Base-by-base conservation (phyloP, 768 basidiomycete genomes). In the Kwoniella bestiolae region DNA sequence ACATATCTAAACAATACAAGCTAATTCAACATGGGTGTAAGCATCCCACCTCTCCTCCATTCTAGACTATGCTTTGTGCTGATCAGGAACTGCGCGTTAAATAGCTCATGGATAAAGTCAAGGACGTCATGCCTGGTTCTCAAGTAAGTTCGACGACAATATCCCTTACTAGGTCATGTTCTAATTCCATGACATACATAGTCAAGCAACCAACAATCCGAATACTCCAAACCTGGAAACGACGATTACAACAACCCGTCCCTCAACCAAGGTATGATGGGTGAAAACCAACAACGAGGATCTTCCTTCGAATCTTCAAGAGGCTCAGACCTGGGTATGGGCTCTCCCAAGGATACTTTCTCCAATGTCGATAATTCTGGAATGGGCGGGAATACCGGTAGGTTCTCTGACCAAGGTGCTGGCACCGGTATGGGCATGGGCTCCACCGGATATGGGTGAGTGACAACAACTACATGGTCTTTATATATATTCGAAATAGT, bases 261-360 rank as follows among this genome's bases (percentile, higher is more conserved):
- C 11, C n/a, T 8, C 14, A 52, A 26, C 31, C 52, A 55, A 55
- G 52, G 52, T 34, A 55, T 34, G 32, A 29, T 28, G 8, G 52
- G 52, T n/a, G 26, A 51, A 14, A 14, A 51, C 26, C 12, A 7
- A 1, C 21, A 51, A 16, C 50, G 32, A 21, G 52, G 52, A 35
- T 8, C 4, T 18, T 26, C 23, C 9, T 55, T 55, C n/a, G 52
- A 55, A 21, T 55, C 52, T 21, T 55, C 52, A 35, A 55, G 52
- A 55, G 52, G 52, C 32, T 55, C 52, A 5, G 52, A 55, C 34
- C 32, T 34, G n/a, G 52, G 52, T 35, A 55, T 55, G 52, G 52
- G 52, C 34, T 55, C 52, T n/a, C 29, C 29, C 0, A 34, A 23
- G 2, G 32, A 55, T 26, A 32, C 14, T 7, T 55, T 34, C 32